Evolutionary conservation across 371 early-diverging fungal genomes (phyloP), one percentile per base, ranked within the genome.

Genomic region (Circinella umbellata): DNA sequence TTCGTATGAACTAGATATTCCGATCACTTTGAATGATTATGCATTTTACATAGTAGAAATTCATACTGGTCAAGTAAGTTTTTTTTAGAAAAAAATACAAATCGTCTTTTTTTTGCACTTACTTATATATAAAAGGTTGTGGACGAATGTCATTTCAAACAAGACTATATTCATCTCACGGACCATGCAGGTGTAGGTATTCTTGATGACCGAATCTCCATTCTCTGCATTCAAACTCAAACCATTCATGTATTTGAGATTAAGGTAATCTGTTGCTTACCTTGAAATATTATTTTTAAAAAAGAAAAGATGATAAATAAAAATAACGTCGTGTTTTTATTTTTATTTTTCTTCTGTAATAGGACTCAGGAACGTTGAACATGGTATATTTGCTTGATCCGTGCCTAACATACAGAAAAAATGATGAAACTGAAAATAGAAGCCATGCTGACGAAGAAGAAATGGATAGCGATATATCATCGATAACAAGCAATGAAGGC

Each of bases 161-260:
- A 34, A 11, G 57, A 57, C 14, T 57, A 57, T 14, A 57, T 57
- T 10, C 57, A 57, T 57, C 20, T 57, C 57, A 34, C n/a, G 4
- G 57, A 57, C 27, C 57, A 57, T 57, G 57, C 57, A 7, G 57
- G 57, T 14, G 34, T 57, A 27, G 27, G 57, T 34, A 18, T 57
- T 57, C 6, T 34, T 34, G 57, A 57, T 10, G 57, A 57, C 6
- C 57, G 6, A 7, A 27, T 57, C 57, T 18, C 57, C 14, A 27
- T 57, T 18, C 57, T 57, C n/a, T 57, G 34, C 34, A 57, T 57
- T 57, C 57, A 57, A 57, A 57, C 57, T 1, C 57, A 57, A 34
- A 34, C 6, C 10, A 57, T 57, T 57, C 57, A 57, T 34, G 20
- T 57, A n/a, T 57, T 57, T 14, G 5, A 34, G n/a, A 57, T 57